Base-by-base conservation (phyloP, 2,329 filamentous ascomycete species). In the Fusarium cyanostomum region DNA sequence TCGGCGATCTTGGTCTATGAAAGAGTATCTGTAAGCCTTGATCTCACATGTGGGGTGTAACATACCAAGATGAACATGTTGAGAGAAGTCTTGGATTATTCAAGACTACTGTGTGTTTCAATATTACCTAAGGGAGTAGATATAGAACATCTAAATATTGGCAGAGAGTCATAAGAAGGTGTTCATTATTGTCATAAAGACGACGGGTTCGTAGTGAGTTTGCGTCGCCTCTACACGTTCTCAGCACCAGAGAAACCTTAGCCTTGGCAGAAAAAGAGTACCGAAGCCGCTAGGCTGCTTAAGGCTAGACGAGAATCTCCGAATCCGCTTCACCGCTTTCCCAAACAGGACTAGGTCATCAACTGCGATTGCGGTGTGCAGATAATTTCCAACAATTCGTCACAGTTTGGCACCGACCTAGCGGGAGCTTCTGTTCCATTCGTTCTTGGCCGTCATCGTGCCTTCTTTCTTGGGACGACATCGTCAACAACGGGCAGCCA, bases 1-100 rank as follows among this genome's bases (percentile, higher is more conserved):
- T 99, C 95, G 69, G 93, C 90, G 70, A 99, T 89, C 68, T 95
- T 97, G 38, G 93, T 95, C 95, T 97, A 26, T 31, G 63, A 28
- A 48, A 45, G 38, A 55, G 9, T 44, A 34, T 62, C 41, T 66
- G 55, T 61, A 51, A 62, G 45, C 51, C 52, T 49, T 55, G 50
- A 53, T 50, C 33, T 35, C 15, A 27, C n/a, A 41, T 16, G 42
- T 53, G 54, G 58, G 38, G 34, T 39, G 44, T 15, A 15, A 63
- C 70, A 46, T 67, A 84, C 82, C 34, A 84, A 73, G 58, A 85
- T 84, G 64, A 85, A 85, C 82, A 85, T 84, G 64, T 34, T 57
- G 50, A 33, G 43, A 21, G 39, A 16, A 12, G n/a, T 27, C 7
- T 7, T 8, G 9, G 8, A n/a, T 8, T 13, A 7, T 11, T 1